Conservation (phyloP, 2,329 filamentous ascomycete genomes). For the Diaporthe citrichinensis region DNA sequence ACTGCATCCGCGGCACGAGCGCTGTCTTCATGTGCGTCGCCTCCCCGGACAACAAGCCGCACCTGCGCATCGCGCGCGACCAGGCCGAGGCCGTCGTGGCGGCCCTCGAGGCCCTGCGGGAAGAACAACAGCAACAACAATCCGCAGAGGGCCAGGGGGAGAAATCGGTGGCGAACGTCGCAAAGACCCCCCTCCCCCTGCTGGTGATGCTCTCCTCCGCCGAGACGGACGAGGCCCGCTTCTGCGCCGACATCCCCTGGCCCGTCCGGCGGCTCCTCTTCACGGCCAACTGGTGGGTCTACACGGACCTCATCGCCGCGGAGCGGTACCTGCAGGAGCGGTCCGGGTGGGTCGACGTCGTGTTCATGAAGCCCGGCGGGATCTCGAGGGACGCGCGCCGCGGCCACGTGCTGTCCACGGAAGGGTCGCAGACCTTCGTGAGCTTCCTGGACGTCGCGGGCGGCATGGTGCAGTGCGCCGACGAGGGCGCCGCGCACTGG, state of each 20-base stretch:
- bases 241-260: conserved; percentile 23
- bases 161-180: background rate
- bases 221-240: conserved; percentile 28
- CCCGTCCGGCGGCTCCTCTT: conserved; percentile 4
- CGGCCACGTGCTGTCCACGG: conserved; percentile 24
- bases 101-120: conserved; percentile 17
- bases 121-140: background rate
- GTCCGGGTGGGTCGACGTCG: conserved; percentile 1
- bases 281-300: conserved; percentile 16
- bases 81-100: conserved; percentile 33
- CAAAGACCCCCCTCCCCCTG: background rate
- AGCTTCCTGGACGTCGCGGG: conserved; percentile 32
- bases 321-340: conserved; percentile 16
- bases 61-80: conserved; percentile 32
- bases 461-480: conserved; percentile 31
- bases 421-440: conserved; percentile 32
- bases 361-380: conserved; percentile 33
- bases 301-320: conserved; percentile 27
- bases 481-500: background rate
- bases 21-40: conserved; percentile 34
- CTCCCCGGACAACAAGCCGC: background rate
- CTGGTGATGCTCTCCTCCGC: conserved; percentile 34
- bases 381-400: conserved; percentile 17
- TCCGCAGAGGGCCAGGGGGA: background rate
- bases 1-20: conserved; percentile 31